Evolutionary conservation across 441 rosid genomes (phyloP).

Genomic region (Arabidopsis hybrid): DNA sequence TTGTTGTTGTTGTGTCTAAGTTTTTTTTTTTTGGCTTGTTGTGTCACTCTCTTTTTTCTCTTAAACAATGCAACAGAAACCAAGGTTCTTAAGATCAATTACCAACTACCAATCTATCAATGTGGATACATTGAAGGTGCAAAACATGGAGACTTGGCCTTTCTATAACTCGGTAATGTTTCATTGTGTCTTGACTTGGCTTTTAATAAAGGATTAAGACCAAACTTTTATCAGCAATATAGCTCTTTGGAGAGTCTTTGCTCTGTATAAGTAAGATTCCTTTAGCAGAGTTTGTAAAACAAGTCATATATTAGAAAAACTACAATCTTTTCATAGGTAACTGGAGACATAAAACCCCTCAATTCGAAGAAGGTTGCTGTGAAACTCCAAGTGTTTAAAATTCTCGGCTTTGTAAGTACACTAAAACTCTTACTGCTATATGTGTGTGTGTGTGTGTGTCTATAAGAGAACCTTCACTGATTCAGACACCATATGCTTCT

Average conservation of each 20-base stretch:
- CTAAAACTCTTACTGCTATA: conserved; percentile 5
- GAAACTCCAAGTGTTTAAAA: conserved; percentile 78
- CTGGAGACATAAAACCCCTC: conserved; percentile 85
- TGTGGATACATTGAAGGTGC: conserved; percentile 75
- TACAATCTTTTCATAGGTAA: conserved; percentile 58
- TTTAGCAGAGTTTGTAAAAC: not conserved
- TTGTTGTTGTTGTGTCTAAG: not conserved
- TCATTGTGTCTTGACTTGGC: not conserved
- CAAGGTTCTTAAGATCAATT: conserved; percentile 77
- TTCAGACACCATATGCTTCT: not conserved
- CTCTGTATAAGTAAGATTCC: not conserved
- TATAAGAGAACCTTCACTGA: conserved; percentile 8
- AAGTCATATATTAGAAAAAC: conserved; percentile 9
- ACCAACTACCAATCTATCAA: conserved; percentile 92
- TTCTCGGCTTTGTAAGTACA: conserved; percentile 73
- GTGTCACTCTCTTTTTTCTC: not conserved
- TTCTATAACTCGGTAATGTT: conserved; percentile 81
- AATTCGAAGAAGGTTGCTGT: conserved; percentile 84
- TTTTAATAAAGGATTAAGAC: not conserved
- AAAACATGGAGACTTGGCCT: conserved; percentile 92
- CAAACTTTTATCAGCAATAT: not conserved
- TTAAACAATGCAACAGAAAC: conserved; percentile 63
- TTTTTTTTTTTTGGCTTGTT: not conserved
- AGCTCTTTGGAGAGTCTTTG: not conserved
- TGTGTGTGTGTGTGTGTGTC: not conserved